Conservation (phyloP, 345 rosid genomes). For the Hypericum perforatum region DNA sequence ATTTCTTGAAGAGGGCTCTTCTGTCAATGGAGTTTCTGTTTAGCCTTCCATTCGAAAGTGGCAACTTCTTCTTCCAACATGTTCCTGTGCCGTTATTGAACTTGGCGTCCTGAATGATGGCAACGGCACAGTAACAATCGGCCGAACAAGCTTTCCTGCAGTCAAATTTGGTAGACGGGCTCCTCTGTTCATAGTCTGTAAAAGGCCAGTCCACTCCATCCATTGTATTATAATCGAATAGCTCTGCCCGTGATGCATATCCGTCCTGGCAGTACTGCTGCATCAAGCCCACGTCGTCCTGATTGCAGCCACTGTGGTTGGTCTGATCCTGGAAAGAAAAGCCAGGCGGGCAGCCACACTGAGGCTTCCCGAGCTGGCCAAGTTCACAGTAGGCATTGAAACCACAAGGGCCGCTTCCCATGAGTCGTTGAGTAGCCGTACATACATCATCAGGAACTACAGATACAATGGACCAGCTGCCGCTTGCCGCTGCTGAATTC, state of each 20-base stretch:
- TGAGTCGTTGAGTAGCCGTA: background rate
- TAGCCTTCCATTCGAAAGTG: constrained; percentile 31
- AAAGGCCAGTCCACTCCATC: constrained; percentile 19
- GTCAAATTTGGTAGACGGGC: constrained; percentile 13
- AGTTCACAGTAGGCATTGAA: constrained; percentile 27
- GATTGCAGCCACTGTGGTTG: constrained; percentile 24
- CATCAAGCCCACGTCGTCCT: constrained; percentile 14
- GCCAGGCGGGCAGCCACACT: constrained; percentile 23
- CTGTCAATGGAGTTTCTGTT: constrained; percentile 5
- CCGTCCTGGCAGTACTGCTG: constrained; percentile 20
- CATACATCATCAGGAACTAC: constrained; percentile 26
- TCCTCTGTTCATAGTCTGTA: constrained; percentile 17
- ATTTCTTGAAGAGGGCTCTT: constrained; percentile 31
- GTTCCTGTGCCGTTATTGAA: too few species aligned
- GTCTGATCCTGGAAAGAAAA: too few species aligned
- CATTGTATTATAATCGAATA: constrained; percentile 14
- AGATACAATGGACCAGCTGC: constrained; percentile 12
- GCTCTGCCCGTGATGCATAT: constrained; percentile 7
- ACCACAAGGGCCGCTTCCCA: constrained; percentile 34
- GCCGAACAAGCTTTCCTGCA: too few species aligned
- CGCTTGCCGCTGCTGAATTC: constrained; percentile 4
- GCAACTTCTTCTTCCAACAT: constrained; percentile 46
- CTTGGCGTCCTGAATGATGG: background rate
- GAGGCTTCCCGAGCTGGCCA: constrained; percentile 11
- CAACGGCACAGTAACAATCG: constrained; percentile 32